A percentile compares a stretch with the other conserved stretches of the same genome.
Conservation (phyloP, 1,284 basidiomycete species). For the Inonotus hispidus region DNA sequence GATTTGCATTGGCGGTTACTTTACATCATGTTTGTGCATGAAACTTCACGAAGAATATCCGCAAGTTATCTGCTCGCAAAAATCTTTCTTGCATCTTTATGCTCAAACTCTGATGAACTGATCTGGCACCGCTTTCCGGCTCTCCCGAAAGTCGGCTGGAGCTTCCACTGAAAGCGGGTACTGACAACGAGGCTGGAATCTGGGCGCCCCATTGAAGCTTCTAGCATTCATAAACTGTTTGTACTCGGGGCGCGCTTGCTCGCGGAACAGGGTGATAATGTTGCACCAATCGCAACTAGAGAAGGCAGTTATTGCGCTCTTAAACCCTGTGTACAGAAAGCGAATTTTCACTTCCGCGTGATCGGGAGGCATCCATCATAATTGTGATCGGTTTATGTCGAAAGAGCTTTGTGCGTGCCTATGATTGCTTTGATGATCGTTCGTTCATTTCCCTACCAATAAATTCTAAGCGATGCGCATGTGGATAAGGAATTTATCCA, state of each 20-base stretch:
- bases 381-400: not conserved
- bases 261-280: no score
- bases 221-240: not conserved
- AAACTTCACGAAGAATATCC: slow-evolving; percentile 12
- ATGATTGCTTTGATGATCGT: not conserved
- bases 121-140: not conserved
- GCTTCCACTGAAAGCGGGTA: not conserved
- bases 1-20: slow-evolving; percentile 1
- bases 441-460: not conserved
- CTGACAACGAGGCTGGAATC: not conserved
- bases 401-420: not conserved
- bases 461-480: not conserved
- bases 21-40: not conserved
- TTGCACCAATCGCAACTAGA: no score
- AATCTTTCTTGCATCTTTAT: not conserved
- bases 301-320: not conserved
- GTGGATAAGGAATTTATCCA: not conserved
- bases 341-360: not conserved
- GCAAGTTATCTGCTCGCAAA: not conserved
- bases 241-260: no score
- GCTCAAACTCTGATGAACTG: not conserved
- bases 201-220: not conserved
- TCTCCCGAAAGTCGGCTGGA: not conserved
- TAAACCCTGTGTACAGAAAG: not conserved
- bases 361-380: not conserved